A percentile compares a stretch with the other conserved stretches of the same genome.
These are phyloP conservation scores for Zoysia matrella DNA, from an alignment of 202 grass and related monocot species.

Conservation along the genomic window DNA sequence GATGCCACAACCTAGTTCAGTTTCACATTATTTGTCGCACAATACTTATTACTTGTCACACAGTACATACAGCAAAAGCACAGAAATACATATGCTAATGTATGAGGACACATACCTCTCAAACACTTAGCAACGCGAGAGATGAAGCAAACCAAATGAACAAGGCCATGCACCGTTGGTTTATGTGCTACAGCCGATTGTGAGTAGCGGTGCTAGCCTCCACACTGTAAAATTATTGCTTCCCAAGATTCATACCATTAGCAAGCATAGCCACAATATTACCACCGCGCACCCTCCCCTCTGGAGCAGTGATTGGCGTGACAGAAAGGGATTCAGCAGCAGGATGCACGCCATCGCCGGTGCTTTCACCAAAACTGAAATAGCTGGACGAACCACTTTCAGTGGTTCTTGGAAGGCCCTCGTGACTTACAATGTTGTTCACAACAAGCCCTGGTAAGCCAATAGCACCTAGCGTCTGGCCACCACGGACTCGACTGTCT, in stretches of 20 bases:
- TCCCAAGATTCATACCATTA: slow-evolving; percentile 11
- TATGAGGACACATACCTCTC: neutral
- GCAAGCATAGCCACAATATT: slow-evolving; percentile 47
- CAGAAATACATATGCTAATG: neutral
- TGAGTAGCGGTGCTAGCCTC: slow-evolving; percentile 4
- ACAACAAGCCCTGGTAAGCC: neutral
- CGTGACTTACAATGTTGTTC: slow-evolving; percentile 12
- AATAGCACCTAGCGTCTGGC: slow-evolving; percentile 47
- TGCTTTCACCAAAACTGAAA: slow-evolving; percentile 8
- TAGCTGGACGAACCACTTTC: neutral
- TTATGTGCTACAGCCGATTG: slow-evolving; percentile 34
- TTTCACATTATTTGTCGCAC: slow-evolving; percentile 35
- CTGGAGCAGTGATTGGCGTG: slow-evolving; percentile 23
- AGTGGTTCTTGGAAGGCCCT: neutral
- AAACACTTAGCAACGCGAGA: neutral
- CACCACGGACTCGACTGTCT: too few relatives aligned
- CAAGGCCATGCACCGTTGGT: neutral
- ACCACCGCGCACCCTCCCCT: too few relatives aligned
- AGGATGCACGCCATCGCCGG: slow-evolving; percentile 16
- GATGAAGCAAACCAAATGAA: neutral
- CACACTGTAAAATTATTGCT: neutral
- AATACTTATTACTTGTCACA: neutral
- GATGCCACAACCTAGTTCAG: neutral
- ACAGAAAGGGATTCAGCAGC: neutral
- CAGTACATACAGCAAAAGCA: neutral